A percentile compares a stretch with the other conserved stretches of the same genome.
phyloP scores from a whole-genome alignment of 2,329 filamentous ascomycete species.

The Macrophomina pseudophaseolina region DNA sequence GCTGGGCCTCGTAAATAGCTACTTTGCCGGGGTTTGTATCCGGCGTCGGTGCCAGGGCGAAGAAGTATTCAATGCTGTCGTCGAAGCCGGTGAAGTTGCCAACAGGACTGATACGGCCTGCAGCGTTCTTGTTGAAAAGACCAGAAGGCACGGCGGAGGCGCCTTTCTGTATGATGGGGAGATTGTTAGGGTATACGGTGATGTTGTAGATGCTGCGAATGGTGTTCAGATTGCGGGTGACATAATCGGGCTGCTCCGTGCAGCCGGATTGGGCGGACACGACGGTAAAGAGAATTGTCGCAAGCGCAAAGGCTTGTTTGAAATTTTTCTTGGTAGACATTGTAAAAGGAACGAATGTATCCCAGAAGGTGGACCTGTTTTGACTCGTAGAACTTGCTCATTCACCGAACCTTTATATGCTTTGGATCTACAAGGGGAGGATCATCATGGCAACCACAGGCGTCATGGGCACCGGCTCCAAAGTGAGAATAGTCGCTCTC shows the following conservation, averaged over 20 bases:
- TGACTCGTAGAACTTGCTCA: too few relatives aligned
- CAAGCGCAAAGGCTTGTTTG: background rate
- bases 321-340: background rate
- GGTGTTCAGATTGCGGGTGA: background rate
- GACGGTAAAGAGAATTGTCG: background rate
- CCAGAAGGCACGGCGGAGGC: constrained; percentile 43
- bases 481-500: too few relatives aligned
- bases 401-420: too few relatives aligned
- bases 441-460: too few relatives aligned
- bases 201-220: constrained; percentile 44
- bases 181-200: constrained; percentile 48
- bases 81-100: constrained; percentile 51
- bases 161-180: constrained; percentile 43
- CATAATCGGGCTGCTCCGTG: background rate
- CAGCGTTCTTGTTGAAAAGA: constrained; percentile 47
- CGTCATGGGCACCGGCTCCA: too few relatives aligned
- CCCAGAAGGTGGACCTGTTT: too few relatives aligned
- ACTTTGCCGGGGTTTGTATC: background rate
- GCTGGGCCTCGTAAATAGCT: constrained; percentile 31
- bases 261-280: background rate
- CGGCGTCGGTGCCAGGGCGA: background rate
- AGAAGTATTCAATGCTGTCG: constrained; percentile 52
- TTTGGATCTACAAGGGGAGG: too few relatives aligned
- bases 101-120: constrained; percentile 48
- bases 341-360: too few relatives aligned